Evolutionary conservation across 148 eudicot species (phyloP).

Genomic region (Rhododendron kiyosumense): DNA sequence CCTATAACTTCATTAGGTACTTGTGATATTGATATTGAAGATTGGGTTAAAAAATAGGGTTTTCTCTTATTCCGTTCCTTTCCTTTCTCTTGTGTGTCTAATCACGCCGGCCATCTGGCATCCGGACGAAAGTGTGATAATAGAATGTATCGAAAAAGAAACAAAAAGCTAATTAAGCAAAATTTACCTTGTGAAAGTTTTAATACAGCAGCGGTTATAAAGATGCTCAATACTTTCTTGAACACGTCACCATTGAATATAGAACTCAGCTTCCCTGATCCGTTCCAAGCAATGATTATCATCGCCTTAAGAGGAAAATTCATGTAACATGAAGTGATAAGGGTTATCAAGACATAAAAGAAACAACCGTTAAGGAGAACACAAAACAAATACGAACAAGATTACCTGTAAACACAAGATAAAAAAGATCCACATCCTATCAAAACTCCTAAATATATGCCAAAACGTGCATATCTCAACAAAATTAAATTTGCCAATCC

Average conservation of each 20-base stretch:
- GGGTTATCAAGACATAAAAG: background rate
- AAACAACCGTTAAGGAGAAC: background rate
- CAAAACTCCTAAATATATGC: conserved; percentile 96
- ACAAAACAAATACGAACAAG: background rate
- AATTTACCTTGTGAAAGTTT: conserved; percentile 75
- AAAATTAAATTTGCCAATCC: conserved; percentile 96
- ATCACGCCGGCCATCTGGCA: background rate
- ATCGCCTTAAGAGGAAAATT: conserved; percentile 58
- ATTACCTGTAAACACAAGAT: conserved; percentile 85
- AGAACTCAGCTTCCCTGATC: conserved; percentile 63
- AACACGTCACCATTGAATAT: conserved; percentile 59
- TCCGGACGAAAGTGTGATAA: background rate
- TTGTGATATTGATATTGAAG: background rate
- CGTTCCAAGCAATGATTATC: conserved; percentile 97
- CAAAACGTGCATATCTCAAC: conserved; percentile 91
- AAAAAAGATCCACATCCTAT: conserved; percentile 95
- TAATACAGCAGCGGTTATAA: conserved; percentile 89
- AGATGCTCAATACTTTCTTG: conserved; percentile 80
- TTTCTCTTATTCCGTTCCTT: background rate
- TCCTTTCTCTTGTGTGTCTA: background rate
- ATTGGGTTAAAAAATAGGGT: background rate
- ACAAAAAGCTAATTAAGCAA: background rate
- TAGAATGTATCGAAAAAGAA: background rate
- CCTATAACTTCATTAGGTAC: background rate
- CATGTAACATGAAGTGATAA: background rate